Conservation (phyloP, 768 basidiomycete species). For the Boletus eberwhitei region DNA sequence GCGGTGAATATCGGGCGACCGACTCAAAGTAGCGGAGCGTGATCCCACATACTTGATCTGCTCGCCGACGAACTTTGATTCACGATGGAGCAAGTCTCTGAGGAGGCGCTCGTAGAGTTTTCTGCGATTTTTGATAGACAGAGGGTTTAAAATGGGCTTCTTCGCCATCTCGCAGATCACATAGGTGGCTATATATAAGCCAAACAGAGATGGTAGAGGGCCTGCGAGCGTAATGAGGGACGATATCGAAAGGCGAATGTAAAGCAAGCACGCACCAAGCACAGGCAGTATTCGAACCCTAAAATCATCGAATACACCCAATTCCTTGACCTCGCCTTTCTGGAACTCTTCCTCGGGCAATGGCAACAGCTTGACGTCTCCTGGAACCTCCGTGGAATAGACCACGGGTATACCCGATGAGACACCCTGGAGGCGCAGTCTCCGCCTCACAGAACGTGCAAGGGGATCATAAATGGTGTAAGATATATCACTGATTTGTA, state of each 20-base stretch:
- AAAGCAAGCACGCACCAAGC: conserved; percentile 52
- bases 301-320: conserved; percentile 90
- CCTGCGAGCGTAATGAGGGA: conserved; percentile 13
- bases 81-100: conserved; percentile 71
- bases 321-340: conserved; percentile 84
- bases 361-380: conserved; percentile 84
- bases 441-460: conserved; percentile 82
- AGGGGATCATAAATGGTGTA: conserved; percentile 91
- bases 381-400: conserved; percentile 92
- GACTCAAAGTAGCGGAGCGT: neutral
- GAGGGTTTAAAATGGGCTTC: conserved; percentile 77
- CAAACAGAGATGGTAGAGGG: conserved; percentile 87
- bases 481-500: conserved; percentile 95
- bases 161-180: conserved; percentile 83
- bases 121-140: conserved; percentile 80
- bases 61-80: conserved; percentile 62
- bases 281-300: conserved; percentile 92
- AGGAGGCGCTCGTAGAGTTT: conserved; percentile 81
- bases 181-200: conserved; percentile 85
- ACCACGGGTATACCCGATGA: conserved; percentile 78
- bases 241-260: neutral
- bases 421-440: conserved; percentile 62
- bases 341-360: conserved; percentile 89
- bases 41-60: conserved; percentile 51
- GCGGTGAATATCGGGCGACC: neutral